These are phyloP conservation scores for Nemophila menziesii DNA, from an alignment of 257 asterid species.

Conservation along the genomic window DNA sequence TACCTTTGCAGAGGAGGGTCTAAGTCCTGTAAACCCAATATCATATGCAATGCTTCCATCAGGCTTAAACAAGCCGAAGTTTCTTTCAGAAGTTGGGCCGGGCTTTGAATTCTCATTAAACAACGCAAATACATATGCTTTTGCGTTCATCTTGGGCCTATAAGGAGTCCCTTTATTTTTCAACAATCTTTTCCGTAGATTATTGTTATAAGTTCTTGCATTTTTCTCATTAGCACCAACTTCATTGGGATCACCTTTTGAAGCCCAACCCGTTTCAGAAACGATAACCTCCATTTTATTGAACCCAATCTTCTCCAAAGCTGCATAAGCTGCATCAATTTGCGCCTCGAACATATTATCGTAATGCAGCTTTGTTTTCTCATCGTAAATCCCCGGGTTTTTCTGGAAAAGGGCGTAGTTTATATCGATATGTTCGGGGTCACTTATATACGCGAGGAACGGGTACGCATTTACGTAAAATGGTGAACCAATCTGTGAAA, in stretches of 20 bases:
- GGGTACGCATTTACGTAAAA: constrained; percentile 83
- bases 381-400: constrained; percentile 41
- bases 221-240: constrained; percentile 48
- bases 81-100: constrained; percentile 79
- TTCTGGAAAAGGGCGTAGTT: constrained; percentile 40
- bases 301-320: constrained; percentile 52
- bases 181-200: constrained; percentile 36
- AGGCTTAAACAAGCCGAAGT: constrained; percentile 68
- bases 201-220: constrained; percentile 47
- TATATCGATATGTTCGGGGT: constrained; percentile 48
- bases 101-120: constrained; percentile 67
- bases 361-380: constrained; percentile 47
- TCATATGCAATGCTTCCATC: constrained; percentile 67
- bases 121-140: constrained; percentile 67
- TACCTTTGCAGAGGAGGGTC: constrained; percentile 49
- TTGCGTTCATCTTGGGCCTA: constrained; percentile 39
- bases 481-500: constrained; percentile 50
- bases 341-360: constrained; percentile 81
- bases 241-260: constrained; percentile 53
- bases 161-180: constrained; percentile 71
- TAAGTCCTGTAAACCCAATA: constrained; percentile 61
- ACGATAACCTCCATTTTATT: constrained; percentile 58
- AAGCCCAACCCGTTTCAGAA: constrained; percentile 89
- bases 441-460: constrained; percentile 57
- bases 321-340: constrained; percentile 66